Evolutionary conservation across 148 eudicot species (phyloP), one percentile per base, ranked within the genome.

Genomic region (Spergularia marina): DNA sequence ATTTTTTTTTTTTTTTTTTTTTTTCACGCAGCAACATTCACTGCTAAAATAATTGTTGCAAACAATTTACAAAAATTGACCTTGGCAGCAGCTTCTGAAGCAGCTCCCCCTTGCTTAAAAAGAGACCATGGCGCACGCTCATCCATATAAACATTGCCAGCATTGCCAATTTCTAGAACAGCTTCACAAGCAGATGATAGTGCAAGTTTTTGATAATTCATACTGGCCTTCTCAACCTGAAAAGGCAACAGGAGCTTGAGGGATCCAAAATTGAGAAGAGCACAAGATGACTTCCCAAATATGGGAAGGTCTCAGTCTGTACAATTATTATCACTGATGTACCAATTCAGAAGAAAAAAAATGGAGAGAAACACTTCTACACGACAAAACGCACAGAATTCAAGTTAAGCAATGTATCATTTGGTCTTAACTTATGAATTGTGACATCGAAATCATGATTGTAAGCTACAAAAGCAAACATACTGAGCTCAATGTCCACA

Each of bases 41-140:
- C 14, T 21, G 72, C 21, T 20, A 75, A 65, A 36, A 52, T 41
- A 65, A 75, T 30, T 49, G 20, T 3, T 20, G 39, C 0, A 21
- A 68, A 21, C n/a, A 51, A 18, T 49, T 49, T 51, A 55, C 54
- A 53, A 23, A n/a, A 74, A 62, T 36, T n/a, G 39, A 96, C 99
- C 99, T 91, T 92, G 51, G 97, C 86, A 79, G 99, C 99, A 80
- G 92, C 84, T 83, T 90, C 94, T 65, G 91, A 84, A 79, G 94
- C 88, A 81, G 83, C 77, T 74, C 90, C 97, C 64, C 94, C 97
- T 89, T 92, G 89, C 87, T 96, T 96, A 72, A 96, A 91, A 79
- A 89, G 91, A 83, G 97, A 91, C 99, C 99, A 96, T 16, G 99
- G 99, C 55, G 98, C 99, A 74, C 76, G 91, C 86, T 85, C 98